Base-by-base conservation (phyloP, 2,329 filamentous ascomycete genomes). In the Periconia sp. region DNA sequence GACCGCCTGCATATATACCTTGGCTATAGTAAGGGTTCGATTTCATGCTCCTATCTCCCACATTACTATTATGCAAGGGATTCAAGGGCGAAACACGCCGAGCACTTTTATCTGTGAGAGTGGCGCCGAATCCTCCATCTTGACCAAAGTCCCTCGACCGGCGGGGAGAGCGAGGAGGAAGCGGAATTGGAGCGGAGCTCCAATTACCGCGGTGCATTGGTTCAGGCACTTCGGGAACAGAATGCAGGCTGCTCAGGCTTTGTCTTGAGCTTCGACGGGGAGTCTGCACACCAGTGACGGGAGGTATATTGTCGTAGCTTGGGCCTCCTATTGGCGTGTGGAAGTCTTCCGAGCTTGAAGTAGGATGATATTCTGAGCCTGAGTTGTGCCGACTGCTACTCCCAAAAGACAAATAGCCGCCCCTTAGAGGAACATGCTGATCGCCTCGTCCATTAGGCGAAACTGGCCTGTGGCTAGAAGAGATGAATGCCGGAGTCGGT, bases 211-310 rank as follows among this genome's bases (percentile, higher is more conserved):
- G 12, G 13, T 32, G 29, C 21, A 38, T 32, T n/a, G 38, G 43
- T 15, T 47, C 47, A 19, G 43, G 44, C 11, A 33, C 33, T n/a
- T 50, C 47, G 16, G 40, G 43, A 13, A 48, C 36, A 7, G 44
- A 51, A 12, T 43, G 29, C 1, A 46, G 35, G 31, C 47, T 50
- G 9, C n/a, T 32, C 15, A 40, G 34, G 23, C 43, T 46, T 5
- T 40, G 26, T 13, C 43, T 24, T 7, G 37, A 33, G 24, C n/a
- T 21, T 8, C 25, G 43, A 24, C 12, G 19, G 3, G 17, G 32
- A 22, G 16, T 34, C n/a, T 32, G 32, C n/a, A 13, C 16, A 5
- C 19, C 19, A 24, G 26, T 32, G 12, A 25, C 33, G 5, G 21
- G 7, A 9, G 28, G 42, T 7, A 45, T 34, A 16, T 45, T 28